Conservation (phyloP, 306 rosid genomes). For the Cajanus cajan region DNA sequence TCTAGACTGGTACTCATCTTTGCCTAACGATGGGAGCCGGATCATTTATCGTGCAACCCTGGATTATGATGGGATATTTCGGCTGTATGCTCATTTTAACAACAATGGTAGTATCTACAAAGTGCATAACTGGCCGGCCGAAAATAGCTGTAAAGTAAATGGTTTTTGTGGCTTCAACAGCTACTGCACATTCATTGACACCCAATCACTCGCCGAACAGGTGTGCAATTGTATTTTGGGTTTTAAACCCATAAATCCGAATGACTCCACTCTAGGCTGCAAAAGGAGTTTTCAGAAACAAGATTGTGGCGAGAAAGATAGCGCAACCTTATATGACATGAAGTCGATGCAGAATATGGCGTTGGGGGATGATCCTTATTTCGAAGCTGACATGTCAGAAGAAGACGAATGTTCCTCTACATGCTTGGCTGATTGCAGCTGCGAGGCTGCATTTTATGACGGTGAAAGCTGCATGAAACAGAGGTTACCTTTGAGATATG, state of each 20-base stretch:
- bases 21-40: too few relatives aligned
- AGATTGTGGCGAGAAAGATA: constrained; percentile 2
- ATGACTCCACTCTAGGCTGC: constrained; percentile 17
- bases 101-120: background rate
- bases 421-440: constrained; percentile 38
- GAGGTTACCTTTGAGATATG: constrained; percentile 37
- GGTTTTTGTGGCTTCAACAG: constrained; percentile 36
- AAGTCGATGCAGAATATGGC: background rate
- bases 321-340: constrained; percentile 7
- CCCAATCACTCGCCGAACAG: too few relatives aligned
- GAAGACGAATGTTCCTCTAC: constrained; percentile 18
- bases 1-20: background rate
- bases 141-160: background rate
- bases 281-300: constrained; percentile 19
- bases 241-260: constrained; percentile 9
- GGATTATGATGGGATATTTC: constrained; percentile 31
- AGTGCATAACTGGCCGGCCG: fast-evolving
- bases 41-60: constrained; percentile 31
- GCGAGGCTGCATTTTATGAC: constrained; percentile 32
- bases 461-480: background rate
- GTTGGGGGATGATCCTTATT: constrained; percentile 1
- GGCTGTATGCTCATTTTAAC: constrained; percentile 7
- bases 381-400: background rate
- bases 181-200: constrained; percentile 24
- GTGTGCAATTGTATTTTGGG: constrained; percentile 23